These are phyloP conservation scores for Noccaea bulbosa DNA, from an alignment of 345 rosid species.

Conservation along the genomic window DNA sequence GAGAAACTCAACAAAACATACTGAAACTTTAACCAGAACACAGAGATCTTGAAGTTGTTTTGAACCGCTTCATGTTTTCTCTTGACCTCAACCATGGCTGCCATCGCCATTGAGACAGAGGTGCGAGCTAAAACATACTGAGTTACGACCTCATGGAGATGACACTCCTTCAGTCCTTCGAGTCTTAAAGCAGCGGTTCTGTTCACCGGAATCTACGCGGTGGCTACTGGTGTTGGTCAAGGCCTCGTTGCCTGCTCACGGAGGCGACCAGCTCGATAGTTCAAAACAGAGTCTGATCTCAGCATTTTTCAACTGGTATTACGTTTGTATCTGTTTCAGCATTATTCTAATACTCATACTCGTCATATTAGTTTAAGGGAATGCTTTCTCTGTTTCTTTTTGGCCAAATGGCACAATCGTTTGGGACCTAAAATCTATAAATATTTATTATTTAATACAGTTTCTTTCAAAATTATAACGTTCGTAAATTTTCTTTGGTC, in stretches of 20 bases:
- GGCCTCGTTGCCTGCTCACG: slow-evolving; percentile 64
- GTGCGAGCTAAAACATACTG: slow-evolving; percentile 45
- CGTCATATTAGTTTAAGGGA: background rate
- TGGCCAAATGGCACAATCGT: no score
- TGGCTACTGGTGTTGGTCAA: slow-evolving; percentile 66
- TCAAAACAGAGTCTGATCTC: slow-evolving; percentile 46
- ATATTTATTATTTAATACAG: no score
- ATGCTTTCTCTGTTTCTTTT: no score
- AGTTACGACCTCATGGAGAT: slow-evolving; percentile 47
- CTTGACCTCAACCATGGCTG: slow-evolving; percentile 52
- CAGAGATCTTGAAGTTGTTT: slow-evolving; percentile 39
- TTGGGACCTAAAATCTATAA: no score
- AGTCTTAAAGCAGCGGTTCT: slow-evolving; percentile 48
- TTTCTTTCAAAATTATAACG: background rate
- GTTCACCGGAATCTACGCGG: slow-evolving; percentile 52
- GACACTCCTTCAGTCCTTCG: slow-evolving; percentile 33
- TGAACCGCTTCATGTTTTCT: slow-evolving; percentile 45
- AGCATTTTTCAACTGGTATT: slow-evolving; percentile 65
- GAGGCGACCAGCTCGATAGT: slow-evolving; percentile 65
- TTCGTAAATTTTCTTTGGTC: background rate
- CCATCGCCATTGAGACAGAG: slow-evolving; percentile 56
- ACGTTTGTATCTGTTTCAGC: slow-evolving; percentile 51
- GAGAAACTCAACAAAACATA: slow-evolving; percentile 51
- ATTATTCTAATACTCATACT: slow-evolving; percentile 1
- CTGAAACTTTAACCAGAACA: slow-evolving; percentile 62